Percentiles rank a stretch among this genome's conserved stretches.
Conservation (phyloP, 2,329 filamentous ascomycete species). For the Rutstroemia sp. region DNA sequence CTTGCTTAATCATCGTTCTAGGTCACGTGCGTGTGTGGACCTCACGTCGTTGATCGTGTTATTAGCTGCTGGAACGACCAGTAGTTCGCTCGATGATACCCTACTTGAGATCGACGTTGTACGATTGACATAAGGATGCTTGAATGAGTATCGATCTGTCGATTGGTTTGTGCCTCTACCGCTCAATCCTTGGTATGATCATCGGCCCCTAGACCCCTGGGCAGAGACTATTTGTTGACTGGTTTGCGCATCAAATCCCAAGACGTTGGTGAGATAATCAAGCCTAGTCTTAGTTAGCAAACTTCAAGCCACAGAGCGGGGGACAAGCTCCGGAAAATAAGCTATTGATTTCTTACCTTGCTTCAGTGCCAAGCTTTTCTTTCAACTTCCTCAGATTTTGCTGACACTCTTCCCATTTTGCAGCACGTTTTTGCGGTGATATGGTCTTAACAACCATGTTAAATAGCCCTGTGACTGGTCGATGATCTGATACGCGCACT, state of each 20-base stretch:
- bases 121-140: background rate
- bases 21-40: background rate
- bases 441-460: slow-evolving; percentile 79
- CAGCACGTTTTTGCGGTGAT: slow-evolving; percentile 54
- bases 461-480: slow-evolving; percentile 83
- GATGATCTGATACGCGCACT: slow-evolving; percentile 83
- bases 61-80: background rate
- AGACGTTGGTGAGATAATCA: slow-evolving; percentile 56
- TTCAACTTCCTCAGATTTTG: slow-evolving; percentile 67
- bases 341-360: slow-evolving; percentile 58
- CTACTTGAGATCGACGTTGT: background rate
- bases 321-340: background rate
- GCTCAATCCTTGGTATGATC: slow-evolving; percentile 1
- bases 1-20: background rate
- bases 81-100: background rate
- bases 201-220: slow-evolving; percentile 15
- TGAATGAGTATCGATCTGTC: background rate
- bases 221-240: slow-evolving; percentile 21
- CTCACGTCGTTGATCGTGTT: background rate
- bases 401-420: slow-evolving; percentile 66
- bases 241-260: slow-evolving; percentile 35
- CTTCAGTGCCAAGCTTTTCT: slow-evolving; percentile 58
- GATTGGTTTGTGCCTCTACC: background rate
- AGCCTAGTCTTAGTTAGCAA: slow-evolving; percentile 36
- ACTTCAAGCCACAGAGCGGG: background rate